Percentiles rank a stretch among this genome's conserved stretches.
Evolutionary conservation across 371 early-diverging fungal species (phyloP).

Genomic region (Capillidium rhysosporum): DNA sequence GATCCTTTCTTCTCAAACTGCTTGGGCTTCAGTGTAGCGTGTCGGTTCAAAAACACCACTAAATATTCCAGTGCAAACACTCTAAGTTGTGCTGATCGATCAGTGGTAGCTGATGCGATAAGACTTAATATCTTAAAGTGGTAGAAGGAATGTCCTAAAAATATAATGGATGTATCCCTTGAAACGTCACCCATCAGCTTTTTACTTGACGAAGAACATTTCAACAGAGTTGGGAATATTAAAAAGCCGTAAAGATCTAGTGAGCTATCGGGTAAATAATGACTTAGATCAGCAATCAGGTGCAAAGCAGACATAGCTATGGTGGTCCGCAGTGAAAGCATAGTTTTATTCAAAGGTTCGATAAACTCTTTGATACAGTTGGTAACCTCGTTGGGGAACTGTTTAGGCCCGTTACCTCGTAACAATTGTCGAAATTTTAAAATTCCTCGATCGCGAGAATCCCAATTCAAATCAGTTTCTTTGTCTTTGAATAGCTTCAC

Average conservation of each 20-base stretch:
- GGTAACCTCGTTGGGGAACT: not conserved
- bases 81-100: not conserved
- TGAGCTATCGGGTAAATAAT: not conserved
- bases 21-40: not conserved
- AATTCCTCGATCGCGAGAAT: not conserved
- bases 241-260: not conserved
- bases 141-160: not conserved
- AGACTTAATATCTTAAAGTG: not conserved
- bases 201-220: conserved; percentile 2
- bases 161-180: not conserved
- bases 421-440: not conserved
- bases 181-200: conserved; percentile 3
- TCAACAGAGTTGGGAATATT: conserved; percentile 1
- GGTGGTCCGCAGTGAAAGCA: conserved; percentile 1
- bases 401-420: not conserved
- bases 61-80: not conserved
- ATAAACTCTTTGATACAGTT: not conserved
- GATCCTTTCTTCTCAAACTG: conserved; percentile 5
- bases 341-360: not conserved
- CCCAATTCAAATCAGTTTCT: conserved; percentile 6
- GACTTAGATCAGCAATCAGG: not conserved
- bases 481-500: not conserved
- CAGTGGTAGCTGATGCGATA: not conserved
- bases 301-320: not conserved
- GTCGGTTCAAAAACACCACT: not conserved